Conservation (phyloP, 495 filamentous ascomycete genomes). For the Tuber magnatum region DNA sequence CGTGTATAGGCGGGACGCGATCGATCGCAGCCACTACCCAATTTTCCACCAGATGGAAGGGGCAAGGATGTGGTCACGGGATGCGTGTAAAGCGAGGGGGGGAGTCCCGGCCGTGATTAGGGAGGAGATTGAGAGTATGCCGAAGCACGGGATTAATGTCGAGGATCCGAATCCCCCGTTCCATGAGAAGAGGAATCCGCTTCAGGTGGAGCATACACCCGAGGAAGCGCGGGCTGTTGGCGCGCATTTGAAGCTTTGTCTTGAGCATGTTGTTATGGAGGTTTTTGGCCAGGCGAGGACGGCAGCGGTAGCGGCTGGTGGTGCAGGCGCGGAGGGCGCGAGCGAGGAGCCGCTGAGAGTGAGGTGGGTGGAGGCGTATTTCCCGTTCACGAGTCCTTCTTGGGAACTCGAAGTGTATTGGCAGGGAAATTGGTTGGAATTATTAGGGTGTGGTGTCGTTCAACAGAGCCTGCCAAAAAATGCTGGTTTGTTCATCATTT, state of each 20-base stretch:
- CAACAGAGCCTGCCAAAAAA: slow-evolving; percentile 70
- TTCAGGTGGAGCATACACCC: slow-evolving; percentile 64
- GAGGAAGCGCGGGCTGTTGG: slow-evolving; percentile 78
- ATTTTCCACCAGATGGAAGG: slow-evolving; percentile 99
- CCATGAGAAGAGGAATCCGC: slow-evolving; percentile 72
- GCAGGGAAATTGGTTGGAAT: slow-evolving; percentile 88
- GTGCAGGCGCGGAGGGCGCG: slow-evolving; percentile 39
- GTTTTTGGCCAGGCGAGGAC: slow-evolving; percentile 73
- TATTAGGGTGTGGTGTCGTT: slow-evolving; percentile 87
- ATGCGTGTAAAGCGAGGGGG: slow-evolving; percentile 45
- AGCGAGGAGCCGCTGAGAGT: slow-evolving; percentile 60
- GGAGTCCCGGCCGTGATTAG: slow-evolving; percentile 58
- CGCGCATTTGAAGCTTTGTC: slow-evolving; percentile 77
- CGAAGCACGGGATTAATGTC: slow-evolving; percentile 61
- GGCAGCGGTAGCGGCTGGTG: slow-evolving; percentile 53
- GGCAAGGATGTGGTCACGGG: slow-evolving; percentile 79
- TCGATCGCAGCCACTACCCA: slow-evolving; percentile 91
- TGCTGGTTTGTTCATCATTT: slow-evolving; percentile 46
- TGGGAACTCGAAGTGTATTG: slow-evolving; percentile 97
- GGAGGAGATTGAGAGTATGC: slow-evolving; percentile 61
- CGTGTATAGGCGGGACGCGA: slow-evolving; percentile 89
- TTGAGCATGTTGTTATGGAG: slow-evolving; percentile 81
- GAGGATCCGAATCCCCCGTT: slow-evolving; percentile 78
- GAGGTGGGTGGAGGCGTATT: slow-evolving; percentile 93
- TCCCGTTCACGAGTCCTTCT: slow-evolving; percentile 89